phyloP scores from a whole-genome alignment of 78 protist genomes.

The Dictyostelium brefeldianum region DNA sequence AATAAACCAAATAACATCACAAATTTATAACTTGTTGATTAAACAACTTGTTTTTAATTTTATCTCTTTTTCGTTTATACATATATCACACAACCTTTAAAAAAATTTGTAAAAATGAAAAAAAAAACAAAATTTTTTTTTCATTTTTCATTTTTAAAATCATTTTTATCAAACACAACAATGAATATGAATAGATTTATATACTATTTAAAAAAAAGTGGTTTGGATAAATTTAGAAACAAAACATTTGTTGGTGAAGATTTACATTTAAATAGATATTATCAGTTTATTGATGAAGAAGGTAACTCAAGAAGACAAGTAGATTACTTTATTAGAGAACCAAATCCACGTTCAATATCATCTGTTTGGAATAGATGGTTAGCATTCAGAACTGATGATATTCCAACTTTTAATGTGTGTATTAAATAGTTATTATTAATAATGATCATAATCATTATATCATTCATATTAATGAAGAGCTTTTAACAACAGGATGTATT shows the following conservation, averaged over 20 bases:
- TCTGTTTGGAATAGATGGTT: slow-evolving; percentile 18
- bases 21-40: too few relatives aligned
- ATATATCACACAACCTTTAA: too few relatives aligned
- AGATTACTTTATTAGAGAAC: slow-evolving; percentile 7
- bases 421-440: neutral
- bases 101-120: too few relatives aligned
- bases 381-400: neutral
- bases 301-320: neutral
- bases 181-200: neutral
- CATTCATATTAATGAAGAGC: too few relatives aligned
- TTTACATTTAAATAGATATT: slow-evolving; percentile 6
- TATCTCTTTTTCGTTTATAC: too few relatives aligned
- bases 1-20: too few relatives aligned
- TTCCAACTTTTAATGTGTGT: neutral
- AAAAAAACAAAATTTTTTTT: too few relatives aligned
- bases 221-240: neutral
- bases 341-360: slow-evolving; percentile 5
- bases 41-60: too few relatives aligned
- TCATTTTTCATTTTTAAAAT: too few relatives aligned
- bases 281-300: neutral
- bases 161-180: too few relatives aligned
- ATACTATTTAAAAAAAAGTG: neutral
- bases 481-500: neutral
- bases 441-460: neutral
- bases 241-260: slow-evolving; percentile 13